Base-by-base conservation (phyloP, 164 flowering plant species). In the Piper longum region DNA sequence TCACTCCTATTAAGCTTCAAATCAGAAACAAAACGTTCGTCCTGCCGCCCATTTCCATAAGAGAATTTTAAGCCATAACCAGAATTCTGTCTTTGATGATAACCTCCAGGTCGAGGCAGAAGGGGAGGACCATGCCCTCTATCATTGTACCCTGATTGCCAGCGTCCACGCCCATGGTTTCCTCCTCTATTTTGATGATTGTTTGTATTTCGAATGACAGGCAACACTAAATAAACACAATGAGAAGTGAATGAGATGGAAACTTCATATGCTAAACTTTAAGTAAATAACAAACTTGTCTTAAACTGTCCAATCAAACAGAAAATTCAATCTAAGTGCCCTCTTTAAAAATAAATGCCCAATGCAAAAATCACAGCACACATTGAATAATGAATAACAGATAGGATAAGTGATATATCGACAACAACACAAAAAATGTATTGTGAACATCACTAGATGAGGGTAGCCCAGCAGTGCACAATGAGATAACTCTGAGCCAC, bases 11-110 rank as follows among this genome's bases (percentile, higher is more conserved):
- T 54, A 70, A 93, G 84, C 82, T 81, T 93, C 58, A 90, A 65
- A n/a, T 88, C 95, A 65, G 99, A 88, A 66, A 93, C 91, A 78
- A 87, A 81, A 3, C 93, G 86, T 63, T 91, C 97, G 77, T 88
- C 96, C 57, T 74, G 82, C 18, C 74, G 91, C 66, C 72, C 80
- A 78, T 82, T 81, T 8, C 67, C 59, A 68, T 60, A 56, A 16
- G 71, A 56, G 70, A 70, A 80, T 75, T 71, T 82, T 16, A 71
- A 41, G 43, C 83, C 82, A 75, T 69, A 82, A 43, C 91, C 91
- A 77, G 36, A 78, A 54, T 75, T 76, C 64, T 79, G 85, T 64
- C 96, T 78, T 54, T 74, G 87, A 67, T 87, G 85, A 74, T 76
- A 85, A 58, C 82, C 76, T 57, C 95, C 91, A 52, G 97, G 97